These are phyloP conservation scores for Kwoniella shandongensis DNA, from an alignment of 768 basidiomycete species.

Conservation along the genomic window DNA sequence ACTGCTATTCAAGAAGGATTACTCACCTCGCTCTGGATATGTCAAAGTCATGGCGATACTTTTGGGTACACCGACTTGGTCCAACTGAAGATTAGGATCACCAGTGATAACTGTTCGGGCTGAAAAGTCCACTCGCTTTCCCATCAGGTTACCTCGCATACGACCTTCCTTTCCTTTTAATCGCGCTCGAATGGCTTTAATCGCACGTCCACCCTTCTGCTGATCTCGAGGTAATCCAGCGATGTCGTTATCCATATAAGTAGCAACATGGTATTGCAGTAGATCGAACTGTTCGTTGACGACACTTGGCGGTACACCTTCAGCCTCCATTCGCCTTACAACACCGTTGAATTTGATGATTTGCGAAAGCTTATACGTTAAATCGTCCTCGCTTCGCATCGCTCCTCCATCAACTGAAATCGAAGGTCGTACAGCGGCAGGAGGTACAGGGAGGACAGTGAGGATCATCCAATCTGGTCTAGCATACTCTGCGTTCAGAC, in stretches of 20 bases:
- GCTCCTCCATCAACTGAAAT: constrained; percentile 96
- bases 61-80: constrained; percentile 93
- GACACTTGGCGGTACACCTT: constrained; percentile 94
- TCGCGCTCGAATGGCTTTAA: constrained; percentile 96
- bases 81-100: constrained; percentile 92
- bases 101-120: constrained; percentile 99
- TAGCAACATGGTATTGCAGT: constrained; percentile 97
- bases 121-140: constrained; percentile 98
- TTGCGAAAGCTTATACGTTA: constrained; percentile 96
- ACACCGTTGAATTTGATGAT: constrained; percentile 94
- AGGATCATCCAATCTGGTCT: constrained; percentile 99
- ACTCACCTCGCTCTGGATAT: constrained; percentile 87
- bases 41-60: constrained; percentile 98
- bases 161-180: constrained; percentile 99
- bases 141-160: constrained; percentile 96
- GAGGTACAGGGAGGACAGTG: constrained; percentile 95
- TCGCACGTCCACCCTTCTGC: constrained; percentile 94
- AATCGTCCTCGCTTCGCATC: constrained; percentile 95
- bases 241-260: constrained; percentile 99
- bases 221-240: constrained; percentile 95
- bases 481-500: constrained; percentile 91
- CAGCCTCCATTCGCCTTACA: constrained; percentile 87
- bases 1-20: neutral
- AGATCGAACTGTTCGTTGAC: constrained; percentile 94
- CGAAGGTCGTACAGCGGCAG: constrained; percentile 95